Evolutionary conservation across 169 alveolate species (phyloP).

Genomic region (Perkinsus chesapeaki): DNA sequence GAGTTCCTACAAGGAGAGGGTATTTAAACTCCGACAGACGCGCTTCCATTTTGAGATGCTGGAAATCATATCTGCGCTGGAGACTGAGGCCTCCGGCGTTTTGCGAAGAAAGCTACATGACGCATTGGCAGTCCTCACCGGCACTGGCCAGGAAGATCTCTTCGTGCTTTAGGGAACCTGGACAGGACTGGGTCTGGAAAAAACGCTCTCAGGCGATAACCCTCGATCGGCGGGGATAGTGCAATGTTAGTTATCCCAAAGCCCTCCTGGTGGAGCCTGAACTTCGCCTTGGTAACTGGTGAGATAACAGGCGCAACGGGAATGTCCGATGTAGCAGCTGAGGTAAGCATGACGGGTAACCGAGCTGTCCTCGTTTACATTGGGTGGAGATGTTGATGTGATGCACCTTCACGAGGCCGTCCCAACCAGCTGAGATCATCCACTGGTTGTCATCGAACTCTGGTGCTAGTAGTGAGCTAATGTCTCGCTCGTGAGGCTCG

Average conservation of each 20-base stretch:
- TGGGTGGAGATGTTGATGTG: not conserved
- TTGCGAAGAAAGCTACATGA: not conserved
- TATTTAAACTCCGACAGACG: not conserved
- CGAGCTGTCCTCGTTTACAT: too few relatives aligned
- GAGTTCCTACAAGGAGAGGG: not conserved
- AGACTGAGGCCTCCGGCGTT: not conserved
- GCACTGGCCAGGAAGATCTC: not conserved
- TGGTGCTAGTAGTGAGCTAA: not conserved
- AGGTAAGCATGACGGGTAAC: not conserved
- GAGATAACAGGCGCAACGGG: not conserved
- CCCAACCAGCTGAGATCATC: not conserved
- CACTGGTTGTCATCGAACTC: not conserved
- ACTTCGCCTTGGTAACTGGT: not conserved
- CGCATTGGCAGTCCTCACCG: not conserved
- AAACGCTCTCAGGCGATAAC: not conserved
- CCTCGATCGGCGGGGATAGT: not conserved
- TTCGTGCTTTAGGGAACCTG: not conserved
- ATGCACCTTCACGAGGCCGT: not conserved
- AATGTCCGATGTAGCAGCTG: not conserved
- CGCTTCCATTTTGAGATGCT: not conserved
- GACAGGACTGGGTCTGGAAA: not conserved
- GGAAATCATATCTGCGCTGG: not conserved
- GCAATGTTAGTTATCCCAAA: not conserved
- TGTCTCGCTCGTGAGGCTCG: not conserved
- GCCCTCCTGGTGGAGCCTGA: not conserved